Base-by-base conservation (phyloP, 768 basidiomycete species). In the Kwoniella shandongensis region DNA sequence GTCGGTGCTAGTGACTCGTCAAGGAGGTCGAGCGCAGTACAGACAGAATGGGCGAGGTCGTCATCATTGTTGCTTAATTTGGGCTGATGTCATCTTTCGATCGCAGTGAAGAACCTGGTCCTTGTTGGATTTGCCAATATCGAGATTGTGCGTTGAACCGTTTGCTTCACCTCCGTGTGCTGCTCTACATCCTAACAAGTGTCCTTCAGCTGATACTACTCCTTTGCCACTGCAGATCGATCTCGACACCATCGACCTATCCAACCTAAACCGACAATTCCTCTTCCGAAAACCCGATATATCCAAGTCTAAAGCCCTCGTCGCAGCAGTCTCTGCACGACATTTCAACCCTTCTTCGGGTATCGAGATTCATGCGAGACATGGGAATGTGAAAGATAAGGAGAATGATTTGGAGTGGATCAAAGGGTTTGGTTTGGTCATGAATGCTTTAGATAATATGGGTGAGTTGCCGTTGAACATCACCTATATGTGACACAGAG, bases 231-330 rank as follows among this genome's bases (percentile, higher is more conserved):
- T 38, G 13, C 62, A 79, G 72, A 81, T 99, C 57, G 94, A 99
- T 78, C 82, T 99, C 62, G 94, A 99, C 78, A 99, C 94, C 18
- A 99, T 99, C 75, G 94, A 99, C 81, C 81, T 99, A 40, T 94
- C 91, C 46, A 99, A 99, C 75, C 80, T 98, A 50, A 99, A 99
- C 71, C 84, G 94, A 20, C 94, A 98, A 69, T 99, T 98, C 76
- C 80, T 99, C 38, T 99, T 99, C 79, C 83, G 84, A 61, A 98
- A 97, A 79, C 94, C 94, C 72, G 92, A 98, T 69, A 88, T 99
- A 53, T 96, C 96, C 73, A 89, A 96, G 70, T 88, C 92, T 68
- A 99, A 99, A 79, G 89, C 94, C 1, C 72, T 93, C 78, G 92
- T 91, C 57, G 76, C 77, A 40, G 70, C 75, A 6, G 72, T 69